Evolutionary conservation across 805 yeast species (phyloP).

Genomic region (Phaffomyces opuntiae): DNA sequence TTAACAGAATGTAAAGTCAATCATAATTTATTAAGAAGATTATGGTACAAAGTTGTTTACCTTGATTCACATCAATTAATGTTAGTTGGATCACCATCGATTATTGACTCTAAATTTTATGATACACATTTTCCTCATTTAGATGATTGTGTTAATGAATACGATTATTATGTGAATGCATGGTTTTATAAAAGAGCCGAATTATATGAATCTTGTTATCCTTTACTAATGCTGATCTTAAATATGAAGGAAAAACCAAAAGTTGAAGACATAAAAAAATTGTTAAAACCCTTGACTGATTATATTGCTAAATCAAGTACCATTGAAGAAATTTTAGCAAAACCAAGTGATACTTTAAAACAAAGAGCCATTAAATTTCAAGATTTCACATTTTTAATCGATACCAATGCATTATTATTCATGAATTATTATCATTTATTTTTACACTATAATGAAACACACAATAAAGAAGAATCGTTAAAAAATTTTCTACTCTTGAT

Average conservation of each 20-base stretch:
- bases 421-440: conserved; percentile 21
- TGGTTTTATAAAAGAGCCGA: conserved; percentile 11
- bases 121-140: conserved; percentile 22
- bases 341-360: conserved; percentile 13
- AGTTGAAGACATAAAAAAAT: conserved; percentile 6
- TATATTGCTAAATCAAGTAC: conserved; percentile 1
- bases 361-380: conserved; percentile 14
- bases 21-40: conserved; percentile 17
- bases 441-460: conserved; percentile 12
- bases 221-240: conserved; percentile 14
- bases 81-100: conserved; percentile 17
- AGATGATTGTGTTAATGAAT: conserved; percentile 15
- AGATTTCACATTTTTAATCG: conserved; percentile 6
- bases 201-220: conserved; percentile 10
- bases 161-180: conserved; percentile 16
- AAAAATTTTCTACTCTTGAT: conserved; percentile 8
- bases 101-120: conserved; percentile 14
- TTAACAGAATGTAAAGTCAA: conserved; percentile 1
- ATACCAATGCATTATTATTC: conserved; percentile 10
- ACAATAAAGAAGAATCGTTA: conserved; percentile 10
- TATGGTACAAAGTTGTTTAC: conserved; percentile 18
- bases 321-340: conserved; percentile 12
- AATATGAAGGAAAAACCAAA: conserved; percentile 15
- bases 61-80: conserved; percentile 18
- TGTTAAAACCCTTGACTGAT: conserved; percentile 10